Percentiles rank a stretch among this genome's conserved stretches.
Evolutionary conservation across 768 basidiomycete genomes (phyloP).

Genomic region (Tulasnella calospora): DNA sequence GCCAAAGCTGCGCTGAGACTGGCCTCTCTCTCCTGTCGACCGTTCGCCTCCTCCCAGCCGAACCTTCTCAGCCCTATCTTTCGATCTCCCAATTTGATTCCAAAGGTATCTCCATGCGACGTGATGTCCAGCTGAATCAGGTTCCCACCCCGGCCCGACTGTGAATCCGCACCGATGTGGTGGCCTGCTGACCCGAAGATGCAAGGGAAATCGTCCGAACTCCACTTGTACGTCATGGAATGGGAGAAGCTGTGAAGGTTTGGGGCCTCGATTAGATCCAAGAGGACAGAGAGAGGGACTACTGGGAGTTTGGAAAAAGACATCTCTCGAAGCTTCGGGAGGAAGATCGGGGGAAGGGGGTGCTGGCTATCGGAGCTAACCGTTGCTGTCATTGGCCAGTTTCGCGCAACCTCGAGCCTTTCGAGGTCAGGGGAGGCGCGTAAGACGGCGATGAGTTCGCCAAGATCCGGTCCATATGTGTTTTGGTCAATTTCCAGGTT

Average conservation of each 20-base stretch:
- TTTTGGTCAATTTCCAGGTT: background rate
- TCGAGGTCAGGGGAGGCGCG: background rate
- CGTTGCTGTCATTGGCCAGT: background rate
- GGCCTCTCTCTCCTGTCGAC: background rate
- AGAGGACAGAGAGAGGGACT: background rate
- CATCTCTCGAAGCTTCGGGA: background rate
- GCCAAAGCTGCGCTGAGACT: background rate
- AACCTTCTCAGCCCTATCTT: background rate
- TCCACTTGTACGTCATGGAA: background rate
- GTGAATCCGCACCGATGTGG: background rate
- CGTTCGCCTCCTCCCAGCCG: background rate
- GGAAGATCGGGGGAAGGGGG: background rate
- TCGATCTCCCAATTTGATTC: background rate
- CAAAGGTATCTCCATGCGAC: background rate
- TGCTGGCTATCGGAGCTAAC: background rate
- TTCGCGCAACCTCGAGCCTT: background rate
- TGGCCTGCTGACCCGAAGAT: background rate
- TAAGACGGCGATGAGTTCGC: background rate
- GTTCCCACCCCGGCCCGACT: background rate
- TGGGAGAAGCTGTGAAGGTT: background rate
- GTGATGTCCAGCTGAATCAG: background rate
- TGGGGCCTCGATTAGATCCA: background rate
- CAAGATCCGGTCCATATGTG: background rate
- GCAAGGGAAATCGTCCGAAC: background rate
- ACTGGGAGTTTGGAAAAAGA: background rate